A percentile compares a stretch with the other conserved stretches of the same genome.
Evolutionary conservation across 192 early-diverging fungal species (phyloP).

Genomic region (Umbelopsis sp.): DNA sequence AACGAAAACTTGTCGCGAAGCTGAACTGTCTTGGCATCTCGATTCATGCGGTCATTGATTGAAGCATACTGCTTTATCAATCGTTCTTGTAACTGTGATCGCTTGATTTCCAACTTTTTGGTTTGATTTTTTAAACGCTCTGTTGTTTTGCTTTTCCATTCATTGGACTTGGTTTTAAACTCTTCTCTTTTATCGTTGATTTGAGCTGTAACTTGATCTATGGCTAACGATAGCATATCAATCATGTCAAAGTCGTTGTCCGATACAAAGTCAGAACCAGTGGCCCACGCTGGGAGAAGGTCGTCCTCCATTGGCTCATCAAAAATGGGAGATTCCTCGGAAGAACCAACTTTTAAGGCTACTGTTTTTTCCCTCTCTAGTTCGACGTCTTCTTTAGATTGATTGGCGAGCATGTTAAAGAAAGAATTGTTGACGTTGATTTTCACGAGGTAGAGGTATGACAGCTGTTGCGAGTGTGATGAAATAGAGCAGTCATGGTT

Average conservation of each 20-base stretch:
- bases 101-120: conserved; percentile 35
- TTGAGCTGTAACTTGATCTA: conserved; percentile 39
- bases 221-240: conserved; percentile 36
- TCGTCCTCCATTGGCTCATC: conserved; percentile 14
- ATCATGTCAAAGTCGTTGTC: conserved; percentile 49
- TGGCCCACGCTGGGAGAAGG: conserved; percentile 22
- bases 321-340: not conserved
- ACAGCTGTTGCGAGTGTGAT: too few species aligned
- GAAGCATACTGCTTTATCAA: conserved; percentile 29
- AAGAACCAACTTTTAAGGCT: not conserved
- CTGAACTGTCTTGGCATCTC: conserved; percentile 48
- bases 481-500: too few species aligned
- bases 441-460: too few species aligned
- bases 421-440: too few species aligned
- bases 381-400: not conserved
- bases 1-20: conserved; percentile 68
- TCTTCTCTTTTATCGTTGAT: conserved; percentile 35
- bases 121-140: conserved; percentile 28
- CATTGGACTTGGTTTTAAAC: conserved; percentile 29
- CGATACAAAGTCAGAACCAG: conserved; percentile 23
- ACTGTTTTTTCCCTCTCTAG: not conserved
- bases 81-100: conserved; percentile 25
- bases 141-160: conserved; percentile 40
- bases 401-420: not conserved
- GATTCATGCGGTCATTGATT: conserved; percentile 34